phyloP scores from a whole-genome alignment of 23 red algal species.

The Agarophyton chilense region DNA sequence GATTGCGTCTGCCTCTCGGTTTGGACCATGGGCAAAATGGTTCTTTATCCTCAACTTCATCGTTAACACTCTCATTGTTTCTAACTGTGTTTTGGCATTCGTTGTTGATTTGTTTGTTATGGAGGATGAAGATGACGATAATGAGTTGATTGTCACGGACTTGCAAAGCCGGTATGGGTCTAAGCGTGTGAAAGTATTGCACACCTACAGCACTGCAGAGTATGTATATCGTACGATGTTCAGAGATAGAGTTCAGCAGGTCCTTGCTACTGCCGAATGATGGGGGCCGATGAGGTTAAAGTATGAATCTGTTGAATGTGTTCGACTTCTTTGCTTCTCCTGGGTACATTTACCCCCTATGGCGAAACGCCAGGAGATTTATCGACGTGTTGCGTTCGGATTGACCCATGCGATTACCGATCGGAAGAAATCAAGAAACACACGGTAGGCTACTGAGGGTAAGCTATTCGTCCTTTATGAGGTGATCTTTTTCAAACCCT shows the following conservation, averaged over 20 bases:
- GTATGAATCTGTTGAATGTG: too few relatives aligned
- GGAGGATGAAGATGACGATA: conserved; percentile 41
- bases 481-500: too few relatives aligned
- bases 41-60: conserved; percentile 63
- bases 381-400: too few relatives aligned
- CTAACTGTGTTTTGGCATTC: conserved; percentile 70
- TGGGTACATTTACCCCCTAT: too few relatives aligned
- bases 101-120: conserved; percentile 74
- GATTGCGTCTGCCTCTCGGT: conserved; percentile 44
- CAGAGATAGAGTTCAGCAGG: conserved; percentile 43
- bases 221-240: conserved; percentile 63
- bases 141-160: conserved; percentile 10
- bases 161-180: conserved; percentile 58
- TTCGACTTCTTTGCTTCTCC: too few relatives aligned
- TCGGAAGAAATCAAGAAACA: too few relatives aligned
- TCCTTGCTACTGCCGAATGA: background rate
- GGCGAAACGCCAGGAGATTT: too few relatives aligned
- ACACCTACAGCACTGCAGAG: conserved; percentile 47
- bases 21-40: conserved; percentile 60
- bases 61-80: conserved; percentile 64
- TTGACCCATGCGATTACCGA: too few relatives aligned
- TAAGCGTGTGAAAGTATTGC: conserved; percentile 62
- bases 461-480: too few relatives aligned
- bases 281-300: too few relatives aligned
- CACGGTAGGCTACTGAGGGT: too few relatives aligned